Evolutionary conservation across 176 grass and related monocot species (phyloP).

Genomic region (Hordeum marinum): DNA sequence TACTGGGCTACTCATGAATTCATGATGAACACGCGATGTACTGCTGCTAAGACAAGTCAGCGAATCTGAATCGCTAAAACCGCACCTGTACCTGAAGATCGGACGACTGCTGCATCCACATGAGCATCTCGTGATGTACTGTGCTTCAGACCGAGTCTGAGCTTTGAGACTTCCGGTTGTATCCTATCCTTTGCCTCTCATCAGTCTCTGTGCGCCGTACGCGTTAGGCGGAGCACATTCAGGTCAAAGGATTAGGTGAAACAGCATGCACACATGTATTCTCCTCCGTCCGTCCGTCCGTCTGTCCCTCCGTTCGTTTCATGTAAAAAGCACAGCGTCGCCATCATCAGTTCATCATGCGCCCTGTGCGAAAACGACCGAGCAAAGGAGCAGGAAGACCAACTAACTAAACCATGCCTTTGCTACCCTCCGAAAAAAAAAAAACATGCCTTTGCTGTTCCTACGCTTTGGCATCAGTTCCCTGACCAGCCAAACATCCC

Average conservation of each 20-base stretch:
- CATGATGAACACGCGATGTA: no score
- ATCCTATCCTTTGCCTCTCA: neutral
- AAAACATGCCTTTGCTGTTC: neutral
- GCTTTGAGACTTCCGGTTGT: neutral
- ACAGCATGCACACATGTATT: neutral
- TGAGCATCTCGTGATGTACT: neutral
- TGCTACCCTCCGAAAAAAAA: neutral
- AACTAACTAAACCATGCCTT: neutral
- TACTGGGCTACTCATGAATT: no score
- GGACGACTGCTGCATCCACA: neutral
- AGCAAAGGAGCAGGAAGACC: neutral
- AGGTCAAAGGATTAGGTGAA: conserved; percentile 7
- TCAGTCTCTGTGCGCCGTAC: neutral
- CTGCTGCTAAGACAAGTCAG: no score
- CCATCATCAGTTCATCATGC: neutral
- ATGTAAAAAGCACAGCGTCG: neutral
- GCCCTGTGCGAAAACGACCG: neutral
- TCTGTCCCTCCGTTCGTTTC: neutral
- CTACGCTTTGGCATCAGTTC: conserved; percentile 33
- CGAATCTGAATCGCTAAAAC: no score
- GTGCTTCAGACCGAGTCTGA: neutral
- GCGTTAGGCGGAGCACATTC: neutral
- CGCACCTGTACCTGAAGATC: neutral
- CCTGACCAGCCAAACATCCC: neutral
- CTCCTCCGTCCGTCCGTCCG: neutral